A percentile compares a stretch with the other conserved stretches of the same genome.
phyloP scores from a whole-genome alignment of 352 stramenopile genomes.

The Phytophthora agathidicida region DNA sequence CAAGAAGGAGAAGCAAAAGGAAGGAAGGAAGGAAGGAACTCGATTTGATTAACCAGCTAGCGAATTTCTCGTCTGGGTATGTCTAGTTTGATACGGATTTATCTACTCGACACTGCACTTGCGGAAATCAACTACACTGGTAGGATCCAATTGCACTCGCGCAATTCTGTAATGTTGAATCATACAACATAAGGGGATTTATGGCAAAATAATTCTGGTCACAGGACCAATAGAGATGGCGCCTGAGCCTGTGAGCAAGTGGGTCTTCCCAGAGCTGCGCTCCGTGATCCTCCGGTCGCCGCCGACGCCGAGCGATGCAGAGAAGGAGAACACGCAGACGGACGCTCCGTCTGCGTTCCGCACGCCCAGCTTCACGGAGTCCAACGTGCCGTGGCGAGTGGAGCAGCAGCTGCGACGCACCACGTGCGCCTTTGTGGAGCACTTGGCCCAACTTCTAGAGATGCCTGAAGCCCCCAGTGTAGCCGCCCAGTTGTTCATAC shows the following conservation, averaged over 20 bases:
- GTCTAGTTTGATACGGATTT: no score
- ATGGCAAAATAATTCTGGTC: no score
- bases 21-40: no score
- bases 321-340: slow-evolving; percentile 32
- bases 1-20: no score
- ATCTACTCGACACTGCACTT: no score
- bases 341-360: slow-evolving; percentile 29
- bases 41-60: no score
- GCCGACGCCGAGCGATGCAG: slow-evolving; percentile 8
- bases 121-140: no score
- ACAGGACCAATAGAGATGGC: no score
- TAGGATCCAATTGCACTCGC: no score
- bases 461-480: slow-evolving; percentile 64
- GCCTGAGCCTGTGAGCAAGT: slow-evolving; percentile 32
- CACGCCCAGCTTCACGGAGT: slow-evolving; percentile 53
- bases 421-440: slow-evolving; percentile 72
- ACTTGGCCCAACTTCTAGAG: slow-evolving; percentile 64
- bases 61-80: no score
- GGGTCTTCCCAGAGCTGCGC: slow-evolving; percentile 58
- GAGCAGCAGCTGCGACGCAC: slow-evolving; percentile 70
- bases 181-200: no score
- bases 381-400: slow-evolving; percentile 52
- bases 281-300: slow-evolving; percentile 30
- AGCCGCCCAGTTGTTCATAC: slow-evolving; percentile 69
- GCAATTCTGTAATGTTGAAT: no score